phyloP scores from a whole-genome alignment of 2,329 filamentous ascomycete species.

The Penicillium sp. region DNA sequence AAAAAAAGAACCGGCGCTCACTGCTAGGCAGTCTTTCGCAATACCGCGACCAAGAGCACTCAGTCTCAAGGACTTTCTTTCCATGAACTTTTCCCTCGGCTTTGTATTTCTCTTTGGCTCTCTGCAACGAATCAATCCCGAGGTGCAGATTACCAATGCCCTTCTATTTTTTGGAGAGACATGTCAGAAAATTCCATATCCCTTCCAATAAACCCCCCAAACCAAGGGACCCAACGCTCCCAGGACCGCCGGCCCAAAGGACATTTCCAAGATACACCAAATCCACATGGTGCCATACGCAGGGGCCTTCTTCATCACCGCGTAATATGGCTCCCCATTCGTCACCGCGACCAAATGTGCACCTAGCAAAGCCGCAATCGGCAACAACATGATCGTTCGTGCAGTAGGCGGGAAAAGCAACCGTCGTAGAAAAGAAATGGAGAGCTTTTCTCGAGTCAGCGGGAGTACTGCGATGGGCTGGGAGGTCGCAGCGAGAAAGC shows the following conservation, averaged over 20 bases:
- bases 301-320: constrained; percentile 88
- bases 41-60: too few relatives aligned
- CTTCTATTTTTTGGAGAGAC: too few relatives aligned
- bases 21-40: too few relatives aligned
- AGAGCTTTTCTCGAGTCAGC: constrained; percentile 21
- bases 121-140: too few relatives aligned
- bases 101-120: too few relatives aligned
- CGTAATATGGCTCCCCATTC: constrained; percentile 74
- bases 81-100: too few relatives aligned
- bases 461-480: constrained; percentile 22
- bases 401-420: constrained; percentile 30
- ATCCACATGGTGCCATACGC: constrained; percentile 85
- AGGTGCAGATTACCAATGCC: too few relatives aligned
- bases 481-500: constrained; percentile 1
- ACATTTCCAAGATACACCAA: constrained; percentile 84
- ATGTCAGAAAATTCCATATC: constrained; percentile 41
- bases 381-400: constrained; percentile 31
- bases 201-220: constrained; percentile 51
- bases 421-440: constrained; percentile 23
- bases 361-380: constrained; percentile 46
- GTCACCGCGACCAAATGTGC: constrained; percentile 76
- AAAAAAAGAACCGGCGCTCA: too few relatives aligned
- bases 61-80: too few relatives aligned
- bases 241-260: constrained; percentile 59
- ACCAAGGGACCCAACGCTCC: constrained; percentile 47